Evolutionary conservation across 768 basidiomycete genomes (phyloP).

Genomic region (Mycena venus): DNA sequence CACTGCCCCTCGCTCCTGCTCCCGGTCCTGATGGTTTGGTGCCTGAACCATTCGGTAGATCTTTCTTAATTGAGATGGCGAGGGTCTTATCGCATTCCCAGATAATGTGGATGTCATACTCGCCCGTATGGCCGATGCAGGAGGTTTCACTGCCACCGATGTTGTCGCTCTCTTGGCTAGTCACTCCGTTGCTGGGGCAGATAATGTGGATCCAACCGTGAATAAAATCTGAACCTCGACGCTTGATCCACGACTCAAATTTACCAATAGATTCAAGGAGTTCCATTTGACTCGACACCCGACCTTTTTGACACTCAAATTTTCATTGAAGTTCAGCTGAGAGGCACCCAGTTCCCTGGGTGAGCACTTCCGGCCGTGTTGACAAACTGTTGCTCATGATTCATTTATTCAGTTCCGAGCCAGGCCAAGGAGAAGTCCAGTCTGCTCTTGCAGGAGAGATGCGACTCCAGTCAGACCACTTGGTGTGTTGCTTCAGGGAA

Average conservation of each 20-base stretch:
- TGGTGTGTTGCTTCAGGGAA: neutral
- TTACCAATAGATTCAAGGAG: slow-evolving; percentile 18
- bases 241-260: slow-evolving; percentile 9
- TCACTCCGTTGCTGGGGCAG: slow-evolving; percentile 36
- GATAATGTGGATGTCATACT: slow-evolving; percentile 22
- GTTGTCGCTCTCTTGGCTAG: slow-evolving; percentile 41
- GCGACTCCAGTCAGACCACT: neutral
- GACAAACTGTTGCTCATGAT: neutral
- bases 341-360: slow-evolving; percentile 13
- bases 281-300: slow-evolving; percentile 37
- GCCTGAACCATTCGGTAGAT: slow-evolving; percentile 33
- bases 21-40: slow-evolving; percentile 32
- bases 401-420: neutral
- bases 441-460: neutral
- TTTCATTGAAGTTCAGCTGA: slow-evolving; percentile 34
- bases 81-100: neutral
- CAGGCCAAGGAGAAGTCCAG: slow-evolving; percentile 6
- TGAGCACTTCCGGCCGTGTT: neutral
- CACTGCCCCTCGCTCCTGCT: slow-evolving; percentile 25
- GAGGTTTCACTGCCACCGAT: slow-evolving; percentile 39
- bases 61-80: neutral
- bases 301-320: slow-evolving; percentile 37
- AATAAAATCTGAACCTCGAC: slow-evolving; percentile 21
- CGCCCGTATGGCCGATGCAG: slow-evolving; percentile 38
- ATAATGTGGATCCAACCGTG: slow-evolving; percentile 39